Percentiles rank a stretch among this genome's conserved stretches.
phyloP scores from a whole-genome alignment of 345 rosid species.

The Rhodamnia argentea region DNA sequence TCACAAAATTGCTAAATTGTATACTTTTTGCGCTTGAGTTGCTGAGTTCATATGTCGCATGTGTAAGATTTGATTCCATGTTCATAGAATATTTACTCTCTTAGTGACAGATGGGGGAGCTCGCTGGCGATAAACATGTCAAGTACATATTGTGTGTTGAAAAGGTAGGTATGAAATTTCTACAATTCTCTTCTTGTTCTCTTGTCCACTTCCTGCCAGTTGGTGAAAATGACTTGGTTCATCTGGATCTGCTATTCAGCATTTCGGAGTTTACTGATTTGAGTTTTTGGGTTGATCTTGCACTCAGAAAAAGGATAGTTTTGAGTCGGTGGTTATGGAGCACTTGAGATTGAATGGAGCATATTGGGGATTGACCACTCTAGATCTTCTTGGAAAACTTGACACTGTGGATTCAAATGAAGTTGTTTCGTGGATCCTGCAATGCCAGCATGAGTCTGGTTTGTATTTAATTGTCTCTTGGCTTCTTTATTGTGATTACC shows the following conservation, averaged over 20 bases:
- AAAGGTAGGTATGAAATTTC: neutral
- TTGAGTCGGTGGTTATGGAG: slow-evolving; percentile 86
- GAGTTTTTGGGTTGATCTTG: neutral
- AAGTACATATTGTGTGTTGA: neutral
- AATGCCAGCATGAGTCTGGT: slow-evolving; percentile 79
- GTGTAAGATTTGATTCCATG: neutral
- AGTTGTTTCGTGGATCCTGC: slow-evolving; percentile 60
- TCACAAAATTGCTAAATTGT: neutral
- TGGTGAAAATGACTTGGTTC: neutral
- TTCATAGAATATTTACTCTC: neutral
- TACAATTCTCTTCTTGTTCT: neutral
- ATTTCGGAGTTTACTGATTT: neutral
- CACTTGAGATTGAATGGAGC: slow-evolving; percentile 88
- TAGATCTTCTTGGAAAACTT: slow-evolving; percentile 67
- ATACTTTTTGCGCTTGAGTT: neutral
- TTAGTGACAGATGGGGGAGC: neutral
- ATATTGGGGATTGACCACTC: slow-evolving; percentile 80
- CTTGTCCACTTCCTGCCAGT: neutral
- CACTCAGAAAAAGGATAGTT: slow-evolving; percentile 55
- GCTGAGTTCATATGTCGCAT: neutral
- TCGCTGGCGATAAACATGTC: neutral
- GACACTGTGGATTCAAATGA: slow-evolving; percentile 40
- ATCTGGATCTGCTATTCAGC: neutral
- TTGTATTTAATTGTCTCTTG: neutral
- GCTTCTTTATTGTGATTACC: neutral